Evolutionary conservation across 768 basidiomycete genomes (phyloP), one percentile per base, ranked within the genome.

Genomic region (Xerocomus potaroensis): DNA sequence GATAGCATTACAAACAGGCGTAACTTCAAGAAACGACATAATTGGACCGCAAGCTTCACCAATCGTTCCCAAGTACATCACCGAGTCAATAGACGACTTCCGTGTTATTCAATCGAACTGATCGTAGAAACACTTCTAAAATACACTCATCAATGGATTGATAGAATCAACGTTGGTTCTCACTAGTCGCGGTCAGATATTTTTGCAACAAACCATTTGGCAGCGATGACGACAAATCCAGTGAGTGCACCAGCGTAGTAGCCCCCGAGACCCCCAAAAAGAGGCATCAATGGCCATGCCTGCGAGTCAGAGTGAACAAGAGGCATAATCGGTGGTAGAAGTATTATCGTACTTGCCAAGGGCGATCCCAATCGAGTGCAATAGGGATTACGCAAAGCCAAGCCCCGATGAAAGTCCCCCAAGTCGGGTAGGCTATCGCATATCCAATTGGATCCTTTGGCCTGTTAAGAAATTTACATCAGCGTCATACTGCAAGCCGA

Each of bases 341-440:
- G n/a, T 51, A 32, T 21, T 39, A 23, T 38, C 79, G 47, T 43
- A 89, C 92, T 85, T 97, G 95, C 94, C 94, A 97, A 7, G 94
- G 91, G 30, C 91, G 78, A 60, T 93, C 93, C 95, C 95, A 98
- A 67, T 98, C 95, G 15, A 98, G 79, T 0, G 91, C 87, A 37
- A 93, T 84, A 2, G 91, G 89, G 37, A 94, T 72, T 9, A 78
- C 80, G 14, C 92, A 93, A 12, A 77, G 29, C 94, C 92, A 96
- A 35, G 78, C 74, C 5, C 94, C 95, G 16, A 83, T 23, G 34
- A 87, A 53, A 0, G 87, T 71, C 32, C 90, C 90, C 21, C 84
- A 58, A 10, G 79, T 77, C 14, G 95, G 90, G 57, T 89, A 92
- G 15, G 94, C 77, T 18, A 95, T 63, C 0, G 82, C 80, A 43